Evolutionary conservation across 2,329 filamentous ascomycete genomes (phyloP).

Genomic region (Trichoderma semiorbis): DNA sequence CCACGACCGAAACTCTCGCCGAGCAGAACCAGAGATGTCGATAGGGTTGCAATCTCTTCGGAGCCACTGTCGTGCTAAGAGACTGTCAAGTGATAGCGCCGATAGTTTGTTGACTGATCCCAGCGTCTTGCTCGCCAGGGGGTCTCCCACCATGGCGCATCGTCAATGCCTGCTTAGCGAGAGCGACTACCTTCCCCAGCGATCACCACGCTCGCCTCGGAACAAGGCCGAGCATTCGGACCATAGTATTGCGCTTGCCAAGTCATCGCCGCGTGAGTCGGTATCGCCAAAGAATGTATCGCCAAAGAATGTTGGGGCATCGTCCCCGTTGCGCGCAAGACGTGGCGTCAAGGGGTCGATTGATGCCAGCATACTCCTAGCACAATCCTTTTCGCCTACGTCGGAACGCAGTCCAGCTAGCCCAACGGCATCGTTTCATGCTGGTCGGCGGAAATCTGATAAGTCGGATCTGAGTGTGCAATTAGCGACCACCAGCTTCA

Average conservation of each 20-base stretch:
- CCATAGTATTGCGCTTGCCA: conserved; percentile 28
- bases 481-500: conserved; percentile 22
- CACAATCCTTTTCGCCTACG: background rate
- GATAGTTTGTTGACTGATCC: conserved; percentile 28
- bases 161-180: conserved; percentile 16
- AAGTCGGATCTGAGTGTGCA: conserved; percentile 26
- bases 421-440: conserved; percentile 2
- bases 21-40: conserved; percentile 24
- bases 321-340: conserved; percentile 26
- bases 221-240: conserved; percentile 27
- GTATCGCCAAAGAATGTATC: conserved; percentile 19
- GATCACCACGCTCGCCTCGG: conserved; percentile 25
- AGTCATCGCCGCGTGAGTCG: conserved; percentile 9
- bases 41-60: conserved; percentile 32
- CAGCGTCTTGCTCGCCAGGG: conserved; percentile 29
- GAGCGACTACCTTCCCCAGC: conserved; percentile 16
- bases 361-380: conserved; percentile 19
- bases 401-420: conserved; percentile 5
- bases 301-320: conserved; percentile 23
- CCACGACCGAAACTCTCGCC: conserved; percentile 4
- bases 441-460: conserved; percentile 3
- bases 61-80: conserved; percentile 27
- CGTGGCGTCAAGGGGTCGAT: conserved; percentile 24
- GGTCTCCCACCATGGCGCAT: conserved; percentile 18
- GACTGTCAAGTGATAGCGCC: conserved; percentile 24